phyloP scores from a whole-genome alignment of 495 filamentous ascomycete species.

The Penicillium coffeae region DNA sequence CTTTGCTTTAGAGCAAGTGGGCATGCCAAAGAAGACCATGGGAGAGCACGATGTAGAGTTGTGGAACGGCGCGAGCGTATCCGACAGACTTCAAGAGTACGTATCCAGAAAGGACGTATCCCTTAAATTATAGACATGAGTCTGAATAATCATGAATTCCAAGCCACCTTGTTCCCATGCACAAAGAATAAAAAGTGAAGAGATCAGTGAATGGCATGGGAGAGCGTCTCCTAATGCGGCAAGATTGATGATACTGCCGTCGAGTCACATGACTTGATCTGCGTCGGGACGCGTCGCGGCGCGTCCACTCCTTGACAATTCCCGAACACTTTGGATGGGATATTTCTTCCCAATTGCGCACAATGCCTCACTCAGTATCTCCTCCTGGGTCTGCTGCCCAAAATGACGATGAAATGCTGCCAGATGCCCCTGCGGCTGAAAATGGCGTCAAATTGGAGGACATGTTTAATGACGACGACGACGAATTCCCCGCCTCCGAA shows the following conservation, averaged over 20 bases:
- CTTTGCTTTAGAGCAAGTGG: slow-evolving; percentile 37
- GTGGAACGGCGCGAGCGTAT: slow-evolving; percentile 23
- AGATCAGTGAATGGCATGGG: too few relatives aligned
- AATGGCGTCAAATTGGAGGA: slow-evolving; percentile 70
- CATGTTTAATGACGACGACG: slow-evolving; percentile 73
- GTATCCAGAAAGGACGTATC: slow-evolving; percentile 5
- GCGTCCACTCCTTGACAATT: neutral
- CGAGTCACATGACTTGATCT: neutral
- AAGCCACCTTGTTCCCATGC: too few relatives aligned
- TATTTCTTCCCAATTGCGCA: slow-evolving; percentile 7
- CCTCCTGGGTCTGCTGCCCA: slow-evolving; percentile 26
- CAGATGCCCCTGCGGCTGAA: slow-evolving; percentile 32
- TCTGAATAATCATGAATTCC: too few relatives aligned
- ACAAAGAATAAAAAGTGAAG: too few relatives aligned
- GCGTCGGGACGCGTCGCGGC: neutral
- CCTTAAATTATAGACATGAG: too few relatives aligned
- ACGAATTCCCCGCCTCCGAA: slow-evolving; percentile 67
- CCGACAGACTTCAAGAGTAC: slow-evolving; percentile 11
- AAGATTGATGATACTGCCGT: neutral
- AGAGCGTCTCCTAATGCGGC: neutral
- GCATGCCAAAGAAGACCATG: slow-evolving; percentile 19
- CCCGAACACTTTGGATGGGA: neutral
- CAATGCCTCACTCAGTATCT: slow-evolving; percentile 54
- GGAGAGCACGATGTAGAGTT: slow-evolving; percentile 9
- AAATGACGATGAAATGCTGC: slow-evolving; percentile 36